Evolutionary conservation across 1,139 yeast genomes (phyloP).

Genomic region (Pichia sp.): DNA sequence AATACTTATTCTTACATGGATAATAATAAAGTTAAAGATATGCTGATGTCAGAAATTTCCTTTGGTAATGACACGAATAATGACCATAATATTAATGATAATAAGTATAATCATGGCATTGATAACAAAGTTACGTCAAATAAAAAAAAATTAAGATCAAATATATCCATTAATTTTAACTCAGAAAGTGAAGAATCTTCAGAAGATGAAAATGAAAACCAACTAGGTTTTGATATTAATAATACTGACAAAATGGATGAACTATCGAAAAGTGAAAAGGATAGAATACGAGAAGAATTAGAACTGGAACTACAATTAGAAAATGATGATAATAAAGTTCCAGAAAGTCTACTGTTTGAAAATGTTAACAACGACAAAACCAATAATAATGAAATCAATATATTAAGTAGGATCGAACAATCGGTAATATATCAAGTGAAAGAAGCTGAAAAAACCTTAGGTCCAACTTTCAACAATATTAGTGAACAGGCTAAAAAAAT

Average conservation of each 20-base stretch:
- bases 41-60: constrained; percentile 13
- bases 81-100: too few relatives aligned
- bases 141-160: constrained; percentile 7
- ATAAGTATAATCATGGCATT: too few relatives aligned
- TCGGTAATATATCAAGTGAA: constrained; percentile 18
- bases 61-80: constrained; percentile 14
- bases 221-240: too few relatives aligned
- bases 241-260: not conserved
- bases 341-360: constrained; percentile 28
- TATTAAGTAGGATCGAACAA: constrained; percentile 13
- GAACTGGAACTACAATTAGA: constrained; percentile 16
- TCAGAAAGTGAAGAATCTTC: constrained; percentile 23
- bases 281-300: constrained; percentile 19
- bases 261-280: constrained; percentile 19
- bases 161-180: constrained; percentile 17
- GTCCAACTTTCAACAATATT: constrained; percentile 19
- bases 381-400: too few relatives aligned
- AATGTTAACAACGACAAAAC: constrained; percentile 3
- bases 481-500: constrained; percentile 24
- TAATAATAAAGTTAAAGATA: constrained; percentile 6
- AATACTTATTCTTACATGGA: constrained; percentile 15
- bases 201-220: constrained; percentile 14
- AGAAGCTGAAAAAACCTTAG: constrained; percentile 17
- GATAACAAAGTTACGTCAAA: too few relatives aligned
- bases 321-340: constrained; percentile 17